Base-by-base conservation (phyloP, 495 filamentous ascomycete species). In the Melanomma pulvis-pyrius region DNA sequence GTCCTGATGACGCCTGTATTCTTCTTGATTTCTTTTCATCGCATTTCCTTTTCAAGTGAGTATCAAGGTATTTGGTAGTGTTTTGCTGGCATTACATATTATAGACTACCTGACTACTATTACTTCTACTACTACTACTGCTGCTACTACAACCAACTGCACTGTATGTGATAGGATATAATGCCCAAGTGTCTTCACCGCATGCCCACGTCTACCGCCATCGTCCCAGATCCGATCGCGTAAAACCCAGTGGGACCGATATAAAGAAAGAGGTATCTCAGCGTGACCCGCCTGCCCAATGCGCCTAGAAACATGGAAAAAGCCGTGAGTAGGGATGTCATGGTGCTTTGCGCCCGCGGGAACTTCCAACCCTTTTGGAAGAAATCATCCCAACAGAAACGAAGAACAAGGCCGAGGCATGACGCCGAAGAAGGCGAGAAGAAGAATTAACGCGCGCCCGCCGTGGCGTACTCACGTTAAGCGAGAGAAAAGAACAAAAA, bases 21-120 rank as follows among this genome's bases (percentile, higher is more conserved):
- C n/a, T n/a, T n/a, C n/a, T n/a, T n/a, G n/a, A n/a, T n/a, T n/a
- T n/a, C n/a, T n/a, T n/a, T n/a, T 44, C 8, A 44, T 15, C 2
- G 4, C 39, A 12, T n/a, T 44, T 2, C 39, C 13, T 11, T 44
- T 17, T 44, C 4, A 44, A 44, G 3, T n/a, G 39, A 3, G 8
- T 7, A 36, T 36, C 32, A 36, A 8, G 25, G 4, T 21, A 17
- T 39, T 36, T 22, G 39, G 3, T 5, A 5, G 30, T n/a, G 9
- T 44, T n/a, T 44, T 34, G 39, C 39, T 46, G 2, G 17, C 26
- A 57, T 64, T 57, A 63, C 39, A 57, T 34, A 64, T 64, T 64
- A 64, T 39, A n/a, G 19, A 64, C 61, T 63, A 63, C 36, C 6
- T n/a, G n/a, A n/a, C n/a, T n/a, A 13, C 32, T 13, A 36, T 6